phyloP scores from a whole-genome alignment of 306 rosid genomes.

The Arachis hypogaea region DNA sequence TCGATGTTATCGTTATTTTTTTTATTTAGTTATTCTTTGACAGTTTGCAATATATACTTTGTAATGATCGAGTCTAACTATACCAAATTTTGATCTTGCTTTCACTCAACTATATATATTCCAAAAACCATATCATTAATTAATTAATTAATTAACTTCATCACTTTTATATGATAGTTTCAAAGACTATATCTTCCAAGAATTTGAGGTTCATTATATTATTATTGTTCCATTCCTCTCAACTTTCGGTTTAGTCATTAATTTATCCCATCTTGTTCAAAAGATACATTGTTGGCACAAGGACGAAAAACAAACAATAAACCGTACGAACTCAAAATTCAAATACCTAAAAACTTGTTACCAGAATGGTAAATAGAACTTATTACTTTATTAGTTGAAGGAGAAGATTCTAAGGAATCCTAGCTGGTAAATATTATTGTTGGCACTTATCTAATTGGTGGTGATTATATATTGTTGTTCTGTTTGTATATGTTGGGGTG shows the following conservation, averaged over 20 bases:
- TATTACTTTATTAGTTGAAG: too few species aligned
- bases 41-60: neutral
- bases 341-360: too few species aligned
- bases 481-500: neutral
- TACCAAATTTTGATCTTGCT: neutral
- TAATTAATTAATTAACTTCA: neutral
- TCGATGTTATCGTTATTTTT: neutral
- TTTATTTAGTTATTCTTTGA: neutral
- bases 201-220: conserved; percentile 1
- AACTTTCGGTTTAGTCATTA: conserved; percentile 3
- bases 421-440: too few species aligned
- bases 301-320: neutral
- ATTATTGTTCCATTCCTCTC: neutral
- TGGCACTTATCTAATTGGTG: too few species aligned
- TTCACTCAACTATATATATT: neutral
- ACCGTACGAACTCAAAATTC: neutral
- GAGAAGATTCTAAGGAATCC: too few species aligned
- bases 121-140: neutral
- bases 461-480: neutral
- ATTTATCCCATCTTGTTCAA: conserved; percentile 22
- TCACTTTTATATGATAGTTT: conserved; percentile 16
- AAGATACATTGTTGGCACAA: conserved; percentile 8
- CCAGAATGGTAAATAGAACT: too few species aligned
- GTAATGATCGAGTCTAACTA: neutral
- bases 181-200: neutral